These are phyloP conservation scores for Papiliotrema laurentii DNA, from an alignment of 1,284 basidiomycete species.

Conservation along the genomic window DNA sequence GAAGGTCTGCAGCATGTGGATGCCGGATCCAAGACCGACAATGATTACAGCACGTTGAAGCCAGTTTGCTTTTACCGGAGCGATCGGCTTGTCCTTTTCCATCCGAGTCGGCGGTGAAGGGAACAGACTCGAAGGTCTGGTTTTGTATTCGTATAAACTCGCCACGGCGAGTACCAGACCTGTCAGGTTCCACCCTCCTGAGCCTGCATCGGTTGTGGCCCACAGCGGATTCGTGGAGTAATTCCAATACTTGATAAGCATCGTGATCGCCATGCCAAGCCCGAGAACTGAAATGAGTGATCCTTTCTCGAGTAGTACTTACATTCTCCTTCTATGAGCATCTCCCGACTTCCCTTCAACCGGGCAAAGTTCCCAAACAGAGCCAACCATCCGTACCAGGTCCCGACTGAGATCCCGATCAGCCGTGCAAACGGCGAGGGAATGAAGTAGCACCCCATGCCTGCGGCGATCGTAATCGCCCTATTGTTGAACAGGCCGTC, in stretches of 20 bases:
- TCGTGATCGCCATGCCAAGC: constrained; percentile 63
- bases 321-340: constrained; percentile 55
- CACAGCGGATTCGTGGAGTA: constrained; percentile 82
- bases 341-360: constrained; percentile 50
- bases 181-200: constrained; percentile 68
- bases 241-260: constrained; percentile 72
- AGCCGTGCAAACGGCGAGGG: constrained; percentile 58
- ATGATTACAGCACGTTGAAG: constrained; percentile 13
- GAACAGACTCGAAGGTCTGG: constrained; percentile 33
- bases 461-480: constrained; percentile 54
- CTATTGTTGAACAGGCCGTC: constrained; percentile 55
- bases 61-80: constrained; percentile 2
- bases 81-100: constrained; percentile 11
- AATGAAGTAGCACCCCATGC: constrained; percentile 60
- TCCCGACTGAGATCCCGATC: constrained; percentile 58
- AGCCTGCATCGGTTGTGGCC: constrained; percentile 65
- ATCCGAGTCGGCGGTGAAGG: constrained; percentile 21
- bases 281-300: constrained; percentile 54
- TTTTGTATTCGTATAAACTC: constrained; percentile 37
- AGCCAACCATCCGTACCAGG: constrained; percentile 54
- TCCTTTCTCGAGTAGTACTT: constrained; percentile 33
- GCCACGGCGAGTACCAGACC: constrained; percentile 52
- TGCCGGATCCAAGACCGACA: constrained; percentile 65
- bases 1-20: constrained; percentile 74
- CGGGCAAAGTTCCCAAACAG: constrained; percentile 59